Percentiles rank a stretch among this genome's conserved stretches.
Evolutionary conservation across 176 grass and related monocot species (phyloP).

Genomic region (Aegilops speltoides): DNA sequence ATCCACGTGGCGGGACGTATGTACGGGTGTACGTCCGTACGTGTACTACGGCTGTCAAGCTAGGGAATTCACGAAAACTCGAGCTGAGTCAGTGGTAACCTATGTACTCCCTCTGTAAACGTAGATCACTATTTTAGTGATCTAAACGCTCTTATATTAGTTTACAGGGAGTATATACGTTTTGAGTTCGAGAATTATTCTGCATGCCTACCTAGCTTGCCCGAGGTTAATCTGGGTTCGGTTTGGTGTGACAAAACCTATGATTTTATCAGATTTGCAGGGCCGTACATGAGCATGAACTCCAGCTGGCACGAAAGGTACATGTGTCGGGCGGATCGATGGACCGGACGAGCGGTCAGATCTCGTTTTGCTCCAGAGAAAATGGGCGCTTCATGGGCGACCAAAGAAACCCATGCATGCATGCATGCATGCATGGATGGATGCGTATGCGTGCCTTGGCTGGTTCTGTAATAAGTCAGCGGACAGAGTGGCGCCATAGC

Average conservation of each 20-base stretch:
- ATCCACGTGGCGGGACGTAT: neutral
- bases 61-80: too few species aligned
- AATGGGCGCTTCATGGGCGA: constrained; percentile 25
- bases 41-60: neutral
- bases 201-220: neutral
- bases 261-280: neutral
- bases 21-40: neutral
- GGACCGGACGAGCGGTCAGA: neutral
- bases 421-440: neutral
- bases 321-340: neutral
- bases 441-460: neutral
- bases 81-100: too few species aligned
- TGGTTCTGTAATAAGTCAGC: neutral
- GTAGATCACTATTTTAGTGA: too few species aligned
- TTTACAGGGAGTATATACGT: too few species aligned
- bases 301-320: neutral
- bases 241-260: neutral
- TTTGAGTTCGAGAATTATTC: too few species aligned
- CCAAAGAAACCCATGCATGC: neutral
- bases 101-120: too few species aligned
- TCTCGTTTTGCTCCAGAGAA: neutral
- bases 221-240: neutral
- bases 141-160: too few species aligned
- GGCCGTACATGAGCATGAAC: neutral
- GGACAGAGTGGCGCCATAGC: neutral